Percentiles rank a stretch among this genome's conserved stretches.
Evolutionary conservation across 345 rosid genomes (phyloP).

Genomic region (Adansonia digitata): DNA sequence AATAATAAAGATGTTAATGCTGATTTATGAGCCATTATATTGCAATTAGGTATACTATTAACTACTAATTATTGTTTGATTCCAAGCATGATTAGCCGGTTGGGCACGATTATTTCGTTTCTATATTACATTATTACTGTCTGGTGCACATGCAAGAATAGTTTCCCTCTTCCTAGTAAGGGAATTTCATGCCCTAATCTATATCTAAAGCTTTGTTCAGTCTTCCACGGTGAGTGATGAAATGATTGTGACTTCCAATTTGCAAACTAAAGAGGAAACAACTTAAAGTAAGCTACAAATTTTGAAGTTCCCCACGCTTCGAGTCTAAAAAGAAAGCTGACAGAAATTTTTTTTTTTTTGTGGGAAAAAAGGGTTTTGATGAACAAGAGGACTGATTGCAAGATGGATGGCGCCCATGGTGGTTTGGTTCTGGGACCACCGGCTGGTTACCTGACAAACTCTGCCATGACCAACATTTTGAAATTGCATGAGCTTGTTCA

Average conservation of each 20-base stretch:
- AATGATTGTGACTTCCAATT: background rate
- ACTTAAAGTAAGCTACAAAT: background rate
- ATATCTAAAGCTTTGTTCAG: background rate
- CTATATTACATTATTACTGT: background rate
- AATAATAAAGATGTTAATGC: background rate
- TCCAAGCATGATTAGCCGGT: background rate
- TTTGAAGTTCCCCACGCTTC: background rate
- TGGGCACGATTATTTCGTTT: background rate
- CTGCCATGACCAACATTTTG: too few species aligned
- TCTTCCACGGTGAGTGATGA: background rate
- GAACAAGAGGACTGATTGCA: too few species aligned
- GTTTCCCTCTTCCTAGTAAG: background rate
- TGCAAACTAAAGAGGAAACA: background rate
- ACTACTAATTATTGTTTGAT: background rate
- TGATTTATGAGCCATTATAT: background rate
- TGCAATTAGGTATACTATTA: background rate
- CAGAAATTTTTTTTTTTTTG: too few species aligned
- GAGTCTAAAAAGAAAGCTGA: background rate
- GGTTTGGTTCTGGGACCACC: too few species aligned
- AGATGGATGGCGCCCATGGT: too few species aligned
- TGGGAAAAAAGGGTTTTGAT: too few species aligned
- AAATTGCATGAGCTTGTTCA: background rate
- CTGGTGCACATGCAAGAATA: background rate
- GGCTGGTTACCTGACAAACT: too few species aligned
- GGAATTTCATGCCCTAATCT: background rate